phyloP scores from a whole-genome alignment of 2,329 filamentous ascomycete genomes.

The Fusarium keratoplasticum region DNA sequence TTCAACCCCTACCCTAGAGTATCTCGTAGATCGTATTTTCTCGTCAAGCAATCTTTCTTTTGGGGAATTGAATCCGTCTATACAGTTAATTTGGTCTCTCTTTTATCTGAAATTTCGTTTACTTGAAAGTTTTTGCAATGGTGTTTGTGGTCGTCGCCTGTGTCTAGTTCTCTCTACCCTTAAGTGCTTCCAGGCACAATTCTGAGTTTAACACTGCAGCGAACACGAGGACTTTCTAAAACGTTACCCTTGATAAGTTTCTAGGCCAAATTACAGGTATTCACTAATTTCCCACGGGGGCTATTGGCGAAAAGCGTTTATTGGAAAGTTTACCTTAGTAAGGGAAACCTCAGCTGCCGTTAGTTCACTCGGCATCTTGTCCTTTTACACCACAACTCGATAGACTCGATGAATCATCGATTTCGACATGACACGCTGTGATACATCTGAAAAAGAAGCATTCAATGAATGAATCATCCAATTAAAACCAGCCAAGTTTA shows the following conservation, averaged over 20 bases:
- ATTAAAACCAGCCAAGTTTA: neutral
- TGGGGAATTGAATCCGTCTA: neutral
- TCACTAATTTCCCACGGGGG: neutral
- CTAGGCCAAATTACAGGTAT: neutral
- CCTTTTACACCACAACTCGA: neutral
- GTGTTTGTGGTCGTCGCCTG: neutral
- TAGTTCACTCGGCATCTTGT: neutral
- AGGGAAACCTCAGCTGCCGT: neutral
- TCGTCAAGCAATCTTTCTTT: neutral
- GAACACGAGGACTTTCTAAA: neutral
- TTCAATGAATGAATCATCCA: neutral
- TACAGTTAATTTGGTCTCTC: neutral
- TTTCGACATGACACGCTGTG: neutral
- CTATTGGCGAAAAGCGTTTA: neutral
- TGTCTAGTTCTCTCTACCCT: neutral
- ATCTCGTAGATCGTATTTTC: neutral
- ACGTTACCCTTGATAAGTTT: neutral
- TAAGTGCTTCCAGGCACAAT: too few relatives aligned
- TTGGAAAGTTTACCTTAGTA: neutral
- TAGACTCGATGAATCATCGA: neutral
- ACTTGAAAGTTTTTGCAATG: neutral
- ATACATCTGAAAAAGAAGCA: too few relatives aligned
- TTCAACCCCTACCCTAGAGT: neutral
- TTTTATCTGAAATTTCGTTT: neutral
- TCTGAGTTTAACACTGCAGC: neutral